Conservation (phyloP, 108 stramenopile species). For the Skeletonema potamos region DNA sequence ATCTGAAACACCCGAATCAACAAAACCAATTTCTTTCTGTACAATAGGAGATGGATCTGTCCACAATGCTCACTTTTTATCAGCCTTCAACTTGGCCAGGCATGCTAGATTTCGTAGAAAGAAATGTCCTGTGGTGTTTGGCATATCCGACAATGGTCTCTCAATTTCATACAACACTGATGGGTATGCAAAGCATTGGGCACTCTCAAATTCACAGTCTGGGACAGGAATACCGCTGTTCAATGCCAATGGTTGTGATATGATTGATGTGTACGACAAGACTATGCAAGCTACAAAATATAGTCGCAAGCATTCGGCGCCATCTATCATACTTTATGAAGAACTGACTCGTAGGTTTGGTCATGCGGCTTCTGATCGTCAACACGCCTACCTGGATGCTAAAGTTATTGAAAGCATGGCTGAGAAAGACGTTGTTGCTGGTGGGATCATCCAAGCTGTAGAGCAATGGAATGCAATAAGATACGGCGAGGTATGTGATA, state of each 20-base stretch:
- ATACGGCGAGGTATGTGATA: slow-evolving; percentile 49
- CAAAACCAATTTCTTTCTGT: slow-evolving; percentile 63
- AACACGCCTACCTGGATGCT: slow-evolving; percentile 66
- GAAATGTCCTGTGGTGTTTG: slow-evolving; percentile 83
- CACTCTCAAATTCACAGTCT: not conserved
- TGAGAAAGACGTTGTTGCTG: slow-evolving; percentile 52
- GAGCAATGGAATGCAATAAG: slow-evolving; percentile 49
- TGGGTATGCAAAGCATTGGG: slow-evolving; percentile 59
- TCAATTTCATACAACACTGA: slow-evolving; percentile 70
- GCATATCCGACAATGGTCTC: slow-evolving; percentile 80
- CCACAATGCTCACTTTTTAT: slow-evolving; percentile 84
- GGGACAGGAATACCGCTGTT: slow-evolving; percentile 50
- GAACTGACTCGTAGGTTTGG: slow-evolving; percentile 78
- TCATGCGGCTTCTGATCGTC: slow-evolving; percentile 88
- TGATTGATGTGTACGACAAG: slow-evolving; percentile 71
- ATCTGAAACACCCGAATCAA: not conserved
- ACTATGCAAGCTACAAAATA: slow-evolving; percentile 60
- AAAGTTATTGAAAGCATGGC: slow-evolving; percentile 43
- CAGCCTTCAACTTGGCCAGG: slow-evolving; percentile 67
- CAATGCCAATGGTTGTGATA: slow-evolving; percentile 65
- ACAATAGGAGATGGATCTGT: slow-evolving; percentile 85
- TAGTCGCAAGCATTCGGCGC: slow-evolving; percentile 57
- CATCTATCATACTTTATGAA: slow-evolving; percentile 64
- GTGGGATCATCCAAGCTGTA: slow-evolving; percentile 54
- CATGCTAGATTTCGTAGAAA: slow-evolving; percentile 66